Percentiles rank a stretch among this genome's conserved stretches.
Evolutionary conservation across 352 stramenopile species (phyloP).

Genomic region (Globisporangium rhizosaccharum): DNA sequence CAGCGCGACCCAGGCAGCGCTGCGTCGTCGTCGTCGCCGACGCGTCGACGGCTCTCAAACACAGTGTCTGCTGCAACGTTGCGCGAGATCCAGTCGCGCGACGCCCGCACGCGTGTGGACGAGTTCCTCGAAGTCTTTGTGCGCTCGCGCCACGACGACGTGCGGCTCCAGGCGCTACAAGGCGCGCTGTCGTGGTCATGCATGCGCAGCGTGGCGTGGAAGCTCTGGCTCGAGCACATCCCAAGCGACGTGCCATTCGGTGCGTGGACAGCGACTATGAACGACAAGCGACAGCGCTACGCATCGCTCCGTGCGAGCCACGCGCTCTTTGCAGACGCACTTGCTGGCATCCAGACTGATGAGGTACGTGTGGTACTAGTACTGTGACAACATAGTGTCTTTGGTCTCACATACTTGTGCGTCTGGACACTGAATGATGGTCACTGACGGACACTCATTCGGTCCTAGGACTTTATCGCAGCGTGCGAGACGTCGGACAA

Average conservation of each 20-base stretch:
- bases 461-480: constrained; percentile 34
- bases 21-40: constrained; percentile 14
- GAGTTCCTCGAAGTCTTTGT: constrained; percentile 77
- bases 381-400: background rate
- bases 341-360: constrained; percentile 23
- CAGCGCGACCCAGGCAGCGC: constrained; percentile 2
- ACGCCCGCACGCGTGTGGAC: constrained; percentile 38
- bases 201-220: constrained; percentile 66
- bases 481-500: constrained; percentile 48
- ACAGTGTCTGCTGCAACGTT: constrained; percentile 37
- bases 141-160: constrained; percentile 38
- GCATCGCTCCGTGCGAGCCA: constrained; percentile 25
- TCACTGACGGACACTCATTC: background rate
- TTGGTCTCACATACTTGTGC: background rate
- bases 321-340: constrained; percentile 24
- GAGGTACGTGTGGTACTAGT: constrained; percentile 6
- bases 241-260: constrained; percentile 38
- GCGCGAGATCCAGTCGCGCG: constrained; percentile 58
- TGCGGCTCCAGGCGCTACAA: constrained; percentile 47
- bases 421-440: background rate
- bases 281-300: constrained; percentile 43
- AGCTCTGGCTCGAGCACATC: constrained; percentile 61
- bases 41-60: constrained; percentile 35
- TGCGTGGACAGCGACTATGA: constrained; percentile 30
- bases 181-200: constrained; percentile 67